These are phyloP conservation scores for Begonia masoniana DNA, from an alignment of 306 rosid species.

Conservation along the genomic window DNA sequence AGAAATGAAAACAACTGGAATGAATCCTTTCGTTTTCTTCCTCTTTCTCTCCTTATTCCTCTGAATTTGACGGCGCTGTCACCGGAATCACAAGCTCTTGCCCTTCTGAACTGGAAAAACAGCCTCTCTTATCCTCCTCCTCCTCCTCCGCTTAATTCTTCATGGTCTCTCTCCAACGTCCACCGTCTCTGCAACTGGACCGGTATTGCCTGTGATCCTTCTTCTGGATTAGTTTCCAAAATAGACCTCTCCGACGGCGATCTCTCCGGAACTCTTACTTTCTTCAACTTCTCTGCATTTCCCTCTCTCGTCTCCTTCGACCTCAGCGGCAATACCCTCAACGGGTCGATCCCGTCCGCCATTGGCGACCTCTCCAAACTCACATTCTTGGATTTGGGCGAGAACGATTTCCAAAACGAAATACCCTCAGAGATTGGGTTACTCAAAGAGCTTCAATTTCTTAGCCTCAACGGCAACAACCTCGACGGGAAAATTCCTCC, in stretches of 20 bases:
- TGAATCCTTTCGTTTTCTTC: not conserved
- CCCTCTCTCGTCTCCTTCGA: slow-evolving; percentile 31
- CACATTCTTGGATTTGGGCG: slow-evolving; percentile 35
- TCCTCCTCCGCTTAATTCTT: slow-evolving; percentile 9
- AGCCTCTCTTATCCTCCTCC: slow-evolving; percentile 18
- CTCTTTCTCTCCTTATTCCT: slow-evolving; percentile 25
- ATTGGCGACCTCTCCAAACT: slow-evolving; percentile 49
- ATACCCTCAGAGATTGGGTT: slow-evolving; percentile 35
- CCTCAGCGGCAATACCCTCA: slow-evolving; percentile 31
- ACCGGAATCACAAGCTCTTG: slow-evolving; percentile 39
- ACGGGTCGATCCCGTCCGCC: slow-evolving; percentile 37
- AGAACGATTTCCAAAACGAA: slow-evolving; percentile 20
- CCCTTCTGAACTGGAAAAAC: slow-evolving; percentile 55
- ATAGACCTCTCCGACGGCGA: slow-evolving; percentile 24
- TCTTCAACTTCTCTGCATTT: slow-evolving; percentile 27
- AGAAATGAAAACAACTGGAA: too few relatives aligned
- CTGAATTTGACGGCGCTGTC: slow-evolving; percentile 25
- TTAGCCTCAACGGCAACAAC: slow-evolving; percentile 24
- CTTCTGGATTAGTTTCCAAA: slow-evolving; percentile 15
- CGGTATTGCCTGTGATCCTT: slow-evolving; percentile 29
- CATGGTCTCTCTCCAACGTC: slow-evolving; percentile 44
- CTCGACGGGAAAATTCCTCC: slow-evolving; percentile 33
- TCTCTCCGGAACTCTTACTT: slow-evolving; percentile 22
- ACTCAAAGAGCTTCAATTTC: slow-evolving; percentile 37
- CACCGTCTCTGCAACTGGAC: slow-evolving; percentile 46